Percentiles rank a stretch among this genome's conserved stretches.
Conservation (phyloP, 1,284 basidiomycete genomes). For the Earliella scabrosa region DNA sequence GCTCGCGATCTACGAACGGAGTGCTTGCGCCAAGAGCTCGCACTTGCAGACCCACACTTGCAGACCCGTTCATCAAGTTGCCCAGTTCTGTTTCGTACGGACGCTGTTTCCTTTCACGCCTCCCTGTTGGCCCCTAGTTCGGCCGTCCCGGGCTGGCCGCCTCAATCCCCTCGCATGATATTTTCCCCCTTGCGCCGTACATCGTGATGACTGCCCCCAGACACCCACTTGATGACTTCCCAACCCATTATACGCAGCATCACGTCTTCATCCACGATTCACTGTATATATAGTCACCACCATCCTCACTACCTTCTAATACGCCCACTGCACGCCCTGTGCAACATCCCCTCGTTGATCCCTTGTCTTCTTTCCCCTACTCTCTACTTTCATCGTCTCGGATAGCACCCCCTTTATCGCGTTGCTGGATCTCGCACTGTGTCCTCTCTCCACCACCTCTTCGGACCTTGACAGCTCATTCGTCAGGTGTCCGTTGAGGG, state of each 20-base stretch:
- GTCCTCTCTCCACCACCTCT: conserved; percentile 66
- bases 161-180: conserved; percentile 31
- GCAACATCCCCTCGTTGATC: conserved; percentile 22
- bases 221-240: conserved; percentile 13
- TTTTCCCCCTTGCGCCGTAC: conserved; percentile 36
- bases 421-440: conserved; percentile 35
- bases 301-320: conserved; percentile 10
- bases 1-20: conserved; percentile 14
- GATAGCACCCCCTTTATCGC: conserved; percentile 34
- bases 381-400: conserved; percentile 30
- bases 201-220: conserved; percentile 27
- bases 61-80: conserved; percentile 10
- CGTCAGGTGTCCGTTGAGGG: conserved; percentile 47
- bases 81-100: conserved; percentile 52
- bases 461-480: conserved; percentile 30
- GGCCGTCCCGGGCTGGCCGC: conserved; percentile 27
- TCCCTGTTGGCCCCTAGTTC: conserved; percentile 29
- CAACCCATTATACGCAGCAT: conserved; percentile 20
- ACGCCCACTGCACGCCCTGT: conserved; percentile 14
- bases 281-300: conserved; percentile 18
- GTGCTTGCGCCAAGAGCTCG: conserved; percentile 21
- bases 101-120: conserved; percentile 68
- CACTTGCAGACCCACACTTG: no score
- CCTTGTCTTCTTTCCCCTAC: conserved; percentile 5
- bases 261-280: conserved; percentile 24